Evolutionary conservation across 345 rosid genomes (phyloP).

Genomic region (Reutealis trisperma): DNA sequence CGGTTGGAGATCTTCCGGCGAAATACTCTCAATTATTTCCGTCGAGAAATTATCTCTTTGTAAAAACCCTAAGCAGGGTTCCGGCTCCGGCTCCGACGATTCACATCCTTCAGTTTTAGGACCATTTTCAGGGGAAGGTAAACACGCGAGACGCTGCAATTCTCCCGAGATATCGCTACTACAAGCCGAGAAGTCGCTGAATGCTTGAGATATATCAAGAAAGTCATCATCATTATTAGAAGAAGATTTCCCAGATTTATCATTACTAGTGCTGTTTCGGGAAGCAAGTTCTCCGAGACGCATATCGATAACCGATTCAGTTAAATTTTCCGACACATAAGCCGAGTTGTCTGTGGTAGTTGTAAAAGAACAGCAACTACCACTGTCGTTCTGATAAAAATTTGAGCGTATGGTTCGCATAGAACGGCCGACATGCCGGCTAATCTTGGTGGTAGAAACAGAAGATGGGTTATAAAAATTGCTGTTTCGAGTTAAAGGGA

Average conservation of each 20-base stretch:
- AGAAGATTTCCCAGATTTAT: constrained; percentile 40
- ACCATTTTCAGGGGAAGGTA: constrained; percentile 49
- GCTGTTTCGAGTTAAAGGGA: constrained; percentile 47
- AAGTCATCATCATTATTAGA: constrained; percentile 44
- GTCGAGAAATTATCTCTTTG: constrained; percentile 84
- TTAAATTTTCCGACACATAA: constrained; percentile 64
- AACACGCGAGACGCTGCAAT: constrained; percentile 78
- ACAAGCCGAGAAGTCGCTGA: constrained; percentile 81
- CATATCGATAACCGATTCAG: constrained; percentile 88
- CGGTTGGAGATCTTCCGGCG: constrained; percentile 97
- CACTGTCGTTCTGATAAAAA: constrained; percentile 48
- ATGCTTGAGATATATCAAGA: constrained; percentile 75
- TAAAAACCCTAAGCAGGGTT: constrained; percentile 80
- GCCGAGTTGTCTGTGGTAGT: constrained; percentile 49
- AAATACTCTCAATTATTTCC: constrained; percentile 88
- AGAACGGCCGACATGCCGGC: constrained; percentile 74
- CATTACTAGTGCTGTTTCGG: constrained; percentile 16
- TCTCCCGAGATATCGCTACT: constrained; percentile 97
- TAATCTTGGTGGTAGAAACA: constrained; percentile 42
- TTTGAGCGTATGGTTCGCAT: constrained; percentile 88
- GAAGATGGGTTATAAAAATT: constrained; percentile 35
- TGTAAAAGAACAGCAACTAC: constrained; percentile 44
- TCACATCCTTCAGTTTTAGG: constrained; percentile 20
- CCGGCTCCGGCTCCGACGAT: constrained; percentile 42
- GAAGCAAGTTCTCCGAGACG: constrained; percentile 78